Base-by-base conservation (phyloP, 139 green algal species). In the Asterochloris sp. region DNA sequence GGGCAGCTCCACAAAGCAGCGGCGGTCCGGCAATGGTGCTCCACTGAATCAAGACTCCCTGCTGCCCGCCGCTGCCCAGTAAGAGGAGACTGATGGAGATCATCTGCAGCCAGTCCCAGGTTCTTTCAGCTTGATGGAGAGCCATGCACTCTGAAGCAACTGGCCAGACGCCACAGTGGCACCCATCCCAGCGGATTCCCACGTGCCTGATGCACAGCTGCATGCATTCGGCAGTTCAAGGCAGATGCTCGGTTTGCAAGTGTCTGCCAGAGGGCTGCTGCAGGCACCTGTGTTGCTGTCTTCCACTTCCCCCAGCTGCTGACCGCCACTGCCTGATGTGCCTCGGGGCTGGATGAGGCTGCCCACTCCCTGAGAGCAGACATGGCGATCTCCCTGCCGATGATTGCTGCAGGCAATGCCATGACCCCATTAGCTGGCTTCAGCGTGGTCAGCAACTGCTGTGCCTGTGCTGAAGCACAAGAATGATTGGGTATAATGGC, bases 331-430 rank as follows among this genome's bases (percentile, higher is more conserved):
- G 88, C 86, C 64, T 88, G 86, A 62, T 94, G 87, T 8, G 93
- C 96, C 21, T 92, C 89, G 14, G 84, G 78, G 11, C 94, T 92
- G 6, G 91, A 76, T 4, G 89, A 86, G 0, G 96, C 95, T 10
- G 95, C 96, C 96, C 96, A 99, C 85, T 99, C 96, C 13, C 96
- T 88, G 64, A 99, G 89, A 1, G 95, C 90, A 6, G 89, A 94
- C 94, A 98, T 98, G 0, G 94, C 95, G 63, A 99, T 97, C 84
- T 99, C 96, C 1, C 96, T 86, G 0, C 91, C 87, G 26, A 98
- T 96, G 78, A 98, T 97, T 27, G 90, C 88, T 80, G 80, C 79
- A 73, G 78, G n/a, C 13, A 69, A 71, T 75, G 62, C 16, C 16
- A 21, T 38, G 27, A 68, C 71, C 19, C 28, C 54, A 11, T n/a